A percentile compares a stretch with the other conserved stretches of the same genome.
phyloP scores from a whole-genome alignment of 208 protist species.

The Trypanosoma avium region DNA sequence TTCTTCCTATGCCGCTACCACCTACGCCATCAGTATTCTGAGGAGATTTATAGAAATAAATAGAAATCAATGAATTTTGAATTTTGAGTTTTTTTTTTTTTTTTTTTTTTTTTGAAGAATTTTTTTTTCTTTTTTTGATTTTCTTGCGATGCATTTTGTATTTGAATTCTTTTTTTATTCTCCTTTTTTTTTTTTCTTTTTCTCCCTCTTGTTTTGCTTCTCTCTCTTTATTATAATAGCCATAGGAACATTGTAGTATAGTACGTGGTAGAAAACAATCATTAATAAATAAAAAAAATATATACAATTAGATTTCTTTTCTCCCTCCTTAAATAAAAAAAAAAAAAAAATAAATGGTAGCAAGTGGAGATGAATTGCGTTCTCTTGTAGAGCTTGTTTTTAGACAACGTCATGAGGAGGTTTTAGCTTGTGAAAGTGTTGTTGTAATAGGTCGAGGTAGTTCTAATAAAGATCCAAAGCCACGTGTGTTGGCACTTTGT shows the following conservation, averaged over 20 bases:
- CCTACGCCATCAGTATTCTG: constrained; percentile 72
- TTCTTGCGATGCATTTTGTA: neutral
- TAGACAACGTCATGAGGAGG: constrained; percentile 71
- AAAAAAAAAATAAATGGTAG: constrained; percentile 3
- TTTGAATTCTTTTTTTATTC: constrained; percentile 2
- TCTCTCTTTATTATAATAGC: too few relatives aligned
- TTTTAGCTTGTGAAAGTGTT: constrained; percentile 71
- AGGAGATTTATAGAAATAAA: constrained; percentile 27
- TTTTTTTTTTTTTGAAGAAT: constrained; percentile 7
- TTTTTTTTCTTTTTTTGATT: constrained; percentile 17
- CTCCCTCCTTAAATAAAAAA: neutral
- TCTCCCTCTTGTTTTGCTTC: too few relatives aligned
- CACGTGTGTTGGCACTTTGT: constrained; percentile 57
- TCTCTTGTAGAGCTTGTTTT: constrained; percentile 64
- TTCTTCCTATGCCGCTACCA: constrained; percentile 73
- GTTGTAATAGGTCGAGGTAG: constrained; percentile 48
- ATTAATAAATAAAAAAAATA: neutral
- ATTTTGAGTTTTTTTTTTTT: constrained; percentile 6
- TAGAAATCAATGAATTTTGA: constrained; percentile 9
- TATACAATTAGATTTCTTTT: neutral
- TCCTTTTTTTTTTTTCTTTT: constrained; percentile 5
- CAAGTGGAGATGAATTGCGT: constrained; percentile 41
- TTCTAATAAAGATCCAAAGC: constrained; percentile 41
- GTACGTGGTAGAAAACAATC: neutral
- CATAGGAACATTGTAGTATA: neutral